Evolutionary conservation across 805 yeast species (phyloP).

Genomic region (Candida golubevii): DNA sequence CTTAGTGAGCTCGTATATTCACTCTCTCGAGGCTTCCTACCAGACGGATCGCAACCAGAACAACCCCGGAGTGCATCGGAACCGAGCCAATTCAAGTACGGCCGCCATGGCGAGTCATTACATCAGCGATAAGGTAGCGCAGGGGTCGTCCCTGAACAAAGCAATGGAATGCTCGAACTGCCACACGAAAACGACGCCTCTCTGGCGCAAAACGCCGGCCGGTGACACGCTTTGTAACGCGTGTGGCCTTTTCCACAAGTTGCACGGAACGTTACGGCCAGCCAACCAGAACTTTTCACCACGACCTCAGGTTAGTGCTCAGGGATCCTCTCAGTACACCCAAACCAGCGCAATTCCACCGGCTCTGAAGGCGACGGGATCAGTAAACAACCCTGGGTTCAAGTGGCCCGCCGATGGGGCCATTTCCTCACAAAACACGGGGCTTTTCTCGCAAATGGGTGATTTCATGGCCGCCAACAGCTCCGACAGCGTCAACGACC

Average conservation of each 20-base stretch:
- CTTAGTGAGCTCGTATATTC: slow-evolving; percentile 36
- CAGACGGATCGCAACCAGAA: slow-evolving; percentile 20
- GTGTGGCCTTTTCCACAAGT: slow-evolving; percentile 42
- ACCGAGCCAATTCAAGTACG: slow-evolving; percentile 8
- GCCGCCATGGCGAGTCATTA: slow-evolving; percentile 4
- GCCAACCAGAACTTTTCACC: slow-evolving; percentile 20
- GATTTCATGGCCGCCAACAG: background rate
- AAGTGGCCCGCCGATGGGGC: slow-evolving; percentile 11
- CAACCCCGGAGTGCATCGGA: background rate
- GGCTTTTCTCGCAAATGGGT: slow-evolving; percentile 9
- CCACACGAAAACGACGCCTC: slow-evolving; percentile 41
- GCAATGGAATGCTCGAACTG: slow-evolving; percentile 39
- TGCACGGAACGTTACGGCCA: slow-evolving; percentile 44
- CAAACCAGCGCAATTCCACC: background rate
- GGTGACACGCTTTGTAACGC: slow-evolving; percentile 45
- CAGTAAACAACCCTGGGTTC: background rate
- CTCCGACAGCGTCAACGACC: background rate
- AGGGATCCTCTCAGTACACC: background rate
- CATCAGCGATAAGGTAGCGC: slow-evolving; percentile 9
- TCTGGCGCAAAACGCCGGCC: slow-evolving; percentile 40
- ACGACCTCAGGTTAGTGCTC: background rate
- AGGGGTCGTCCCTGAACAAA: slow-evolving; percentile 13
- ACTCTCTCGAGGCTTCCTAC: slow-evolving; percentile 34
- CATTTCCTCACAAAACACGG: slow-evolving; percentile 10
- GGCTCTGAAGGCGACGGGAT: background rate